phyloP scores from a whole-genome alignment of 2,329 filamentous ascomycete genomes.

The Diaporthe vexans region DNA sequence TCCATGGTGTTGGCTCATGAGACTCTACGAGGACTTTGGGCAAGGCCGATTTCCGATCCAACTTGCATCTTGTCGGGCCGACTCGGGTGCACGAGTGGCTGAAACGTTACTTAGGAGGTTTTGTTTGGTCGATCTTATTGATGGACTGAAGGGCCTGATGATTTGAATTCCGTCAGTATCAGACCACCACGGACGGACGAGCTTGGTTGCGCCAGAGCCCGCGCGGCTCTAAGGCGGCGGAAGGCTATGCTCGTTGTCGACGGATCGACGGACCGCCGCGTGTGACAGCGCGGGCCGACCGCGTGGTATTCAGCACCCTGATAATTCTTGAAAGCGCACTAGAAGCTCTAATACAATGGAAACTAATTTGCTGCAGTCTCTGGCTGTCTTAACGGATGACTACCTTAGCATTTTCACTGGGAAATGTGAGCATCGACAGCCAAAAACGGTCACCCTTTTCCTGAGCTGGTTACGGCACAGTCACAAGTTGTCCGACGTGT shows the following conservation, averaged over 20 bases:
- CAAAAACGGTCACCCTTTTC: not conserved
- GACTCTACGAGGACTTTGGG: not conserved
- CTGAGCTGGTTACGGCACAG: not conserved
- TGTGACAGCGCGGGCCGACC: conserved; percentile 5
- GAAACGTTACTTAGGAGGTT: not conserved
- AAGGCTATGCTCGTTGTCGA: not conserved
- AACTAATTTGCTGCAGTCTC: no score
- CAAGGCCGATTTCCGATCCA: not conserved
- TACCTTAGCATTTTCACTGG: no score
- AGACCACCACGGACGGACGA: conserved; percentile 17
- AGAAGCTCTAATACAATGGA: conserved; percentile 26
- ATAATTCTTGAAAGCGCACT: conserved; percentile 1
- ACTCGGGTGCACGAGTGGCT: not conserved
- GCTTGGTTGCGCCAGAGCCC: conserved; percentile 1
- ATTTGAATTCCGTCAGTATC: conserved; percentile 20
- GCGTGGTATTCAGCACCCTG: conserved; percentile 1
- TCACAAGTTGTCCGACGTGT: not conserved
- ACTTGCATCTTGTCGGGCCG: not conserved
- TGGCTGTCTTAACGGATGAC: not conserved
- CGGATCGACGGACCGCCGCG: not conserved
- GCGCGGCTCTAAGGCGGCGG: conserved; percentile 1
- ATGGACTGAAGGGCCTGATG: conserved; percentile 17
- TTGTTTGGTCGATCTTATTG: not conserved
- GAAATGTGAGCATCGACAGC: not conserved
- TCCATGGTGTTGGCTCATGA: conserved; percentile 3